phyloP scores from a whole-genome alignment of 164 flowering plant species.

The Macadamia tetraphylla region DNA sequence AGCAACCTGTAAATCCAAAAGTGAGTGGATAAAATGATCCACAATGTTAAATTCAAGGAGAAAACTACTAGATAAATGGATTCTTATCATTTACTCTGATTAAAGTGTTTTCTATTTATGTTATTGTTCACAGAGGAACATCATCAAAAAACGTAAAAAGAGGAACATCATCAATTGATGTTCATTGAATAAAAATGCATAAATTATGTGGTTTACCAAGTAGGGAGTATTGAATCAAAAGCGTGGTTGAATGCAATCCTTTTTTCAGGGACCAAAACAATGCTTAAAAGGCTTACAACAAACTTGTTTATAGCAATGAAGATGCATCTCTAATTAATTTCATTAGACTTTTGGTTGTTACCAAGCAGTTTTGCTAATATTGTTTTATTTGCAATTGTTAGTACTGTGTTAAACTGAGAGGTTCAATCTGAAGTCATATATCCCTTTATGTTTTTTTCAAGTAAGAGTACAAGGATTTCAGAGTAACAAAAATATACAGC shows the following conservation, averaged over 20 bases:
- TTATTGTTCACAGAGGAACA: not conserved
- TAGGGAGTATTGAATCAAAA: not conserved
- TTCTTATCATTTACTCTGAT: not conserved
- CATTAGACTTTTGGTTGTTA: too few species aligned
- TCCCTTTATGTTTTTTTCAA: too few species aligned
- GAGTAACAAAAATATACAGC: too few species aligned
- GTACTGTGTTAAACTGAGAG: too few species aligned
- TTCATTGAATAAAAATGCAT: not conserved
- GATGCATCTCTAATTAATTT: not conserved
- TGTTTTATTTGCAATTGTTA: too few species aligned
- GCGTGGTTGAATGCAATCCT: not conserved
- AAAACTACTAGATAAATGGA: not conserved
- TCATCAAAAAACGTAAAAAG: not conserved
- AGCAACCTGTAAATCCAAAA: conserved; percentile 43
- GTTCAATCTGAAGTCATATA: too few species aligned
- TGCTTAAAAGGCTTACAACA: not conserved
- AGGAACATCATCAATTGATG: not conserved
- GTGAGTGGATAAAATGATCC: not conserved
- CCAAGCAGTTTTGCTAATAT: too few species aligned
- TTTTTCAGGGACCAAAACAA: not conserved
- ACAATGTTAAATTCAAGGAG: conserved; percentile 1
- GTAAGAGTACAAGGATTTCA: too few species aligned
- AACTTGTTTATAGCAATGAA: not conserved
- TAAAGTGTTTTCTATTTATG: not conserved
- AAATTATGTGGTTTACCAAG: not conserved